These are phyloP conservation scores for Globisporangium irregulare DNA, from an alignment of 352 stramenopile genomes.

Conservation along the genomic window DNA sequence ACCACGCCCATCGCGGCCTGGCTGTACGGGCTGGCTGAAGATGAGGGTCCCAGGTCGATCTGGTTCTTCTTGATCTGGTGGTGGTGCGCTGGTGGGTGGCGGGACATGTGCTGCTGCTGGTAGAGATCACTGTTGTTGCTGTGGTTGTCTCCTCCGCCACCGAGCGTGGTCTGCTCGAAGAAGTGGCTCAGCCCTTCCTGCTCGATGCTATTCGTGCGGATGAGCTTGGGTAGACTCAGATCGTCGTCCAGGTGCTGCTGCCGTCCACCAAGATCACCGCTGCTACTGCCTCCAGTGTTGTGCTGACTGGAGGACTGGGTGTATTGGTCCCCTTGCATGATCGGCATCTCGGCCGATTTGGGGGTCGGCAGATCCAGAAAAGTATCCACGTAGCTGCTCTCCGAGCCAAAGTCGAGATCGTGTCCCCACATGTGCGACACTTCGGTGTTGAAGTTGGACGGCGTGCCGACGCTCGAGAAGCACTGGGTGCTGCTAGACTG, in stretches of 20 bases:
- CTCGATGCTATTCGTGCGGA: constrained; percentile 68
- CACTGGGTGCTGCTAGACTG: constrained; percentile 10
- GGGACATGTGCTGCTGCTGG: background rate
- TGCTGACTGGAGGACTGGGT: constrained; percentile 1
- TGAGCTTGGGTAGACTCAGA: constrained; percentile 52
- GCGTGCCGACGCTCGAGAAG: constrained; percentile 64
- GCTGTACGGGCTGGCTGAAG: constrained; percentile 7
- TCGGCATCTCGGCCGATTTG: constrained; percentile 47
- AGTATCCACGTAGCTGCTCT: constrained; percentile 47
- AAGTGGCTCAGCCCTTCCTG: constrained; percentile 77
- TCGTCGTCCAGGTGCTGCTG: constrained; percentile 11
- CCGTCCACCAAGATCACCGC: background rate
- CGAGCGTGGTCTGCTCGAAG: constrained; percentile 62
- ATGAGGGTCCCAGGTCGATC: constrained; percentile 6
- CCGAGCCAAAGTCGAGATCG: constrained; percentile 50
- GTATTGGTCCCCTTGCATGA: constrained; percentile 18
- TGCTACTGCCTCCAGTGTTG: background rate
- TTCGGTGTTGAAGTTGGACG: constrained; percentile 58
- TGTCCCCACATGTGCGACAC: constrained; percentile 56
- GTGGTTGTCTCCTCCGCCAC: constrained; percentile 13
- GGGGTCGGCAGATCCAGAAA: constrained; percentile 75
- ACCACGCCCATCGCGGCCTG: constrained; percentile 32
- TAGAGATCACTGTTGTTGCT: background rate
- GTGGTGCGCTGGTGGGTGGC: constrained; percentile 3
- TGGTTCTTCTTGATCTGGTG: constrained; percentile 17